Evolutionary conservation across 2,329 filamentous ascomycete genomes (phyloP).

Genomic region (Chrysosporium queenslandicum): DNA sequence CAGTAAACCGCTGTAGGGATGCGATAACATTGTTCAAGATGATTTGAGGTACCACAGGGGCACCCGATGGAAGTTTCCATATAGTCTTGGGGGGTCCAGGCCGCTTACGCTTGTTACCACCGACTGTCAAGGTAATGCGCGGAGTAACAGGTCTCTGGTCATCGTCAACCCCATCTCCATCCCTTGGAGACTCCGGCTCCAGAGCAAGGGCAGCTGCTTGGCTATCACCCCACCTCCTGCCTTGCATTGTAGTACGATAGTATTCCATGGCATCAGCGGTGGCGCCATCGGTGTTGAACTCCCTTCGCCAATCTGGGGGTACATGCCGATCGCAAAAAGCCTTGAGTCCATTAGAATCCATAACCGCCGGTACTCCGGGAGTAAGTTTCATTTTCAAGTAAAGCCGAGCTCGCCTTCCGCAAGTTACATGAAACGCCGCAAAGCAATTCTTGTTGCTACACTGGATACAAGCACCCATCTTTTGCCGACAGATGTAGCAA

Average conservation of each 20-base stretch:
- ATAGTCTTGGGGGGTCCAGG: slow-evolving; percentile 51
- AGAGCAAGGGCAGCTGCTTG: slow-evolving; percentile 72
- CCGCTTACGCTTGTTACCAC: slow-evolving; percentile 50
- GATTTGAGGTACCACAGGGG: slow-evolving; percentile 82
- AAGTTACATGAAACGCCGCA: slow-evolving; percentile 94
- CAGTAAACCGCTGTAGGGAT: slow-evolving; percentile 71
- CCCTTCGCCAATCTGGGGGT: slow-evolving; percentile 74
- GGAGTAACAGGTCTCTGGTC: slow-evolving; percentile 34
- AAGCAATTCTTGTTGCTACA: slow-evolving; percentile 97
- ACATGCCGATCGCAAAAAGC: slow-evolving; percentile 96
- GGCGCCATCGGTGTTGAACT: slow-evolving; percentile 71
- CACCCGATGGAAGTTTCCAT: slow-evolving; percentile 90
- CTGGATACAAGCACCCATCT: slow-evolving; percentile 97
- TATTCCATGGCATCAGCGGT: slow-evolving; percentile 76
- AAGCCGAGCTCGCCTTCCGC: slow-evolving; percentile 73
- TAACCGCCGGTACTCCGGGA: slow-evolving; percentile 64
- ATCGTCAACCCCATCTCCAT: slow-evolving; percentile 40
- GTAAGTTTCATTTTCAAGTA: slow-evolving; percentile 96
- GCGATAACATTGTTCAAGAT: slow-evolving; percentile 79
- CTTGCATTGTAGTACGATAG: slow-evolving; percentile 82
- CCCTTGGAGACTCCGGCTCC: slow-evolving; percentile 58
- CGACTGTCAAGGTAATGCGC: slow-evolving; percentile 45
- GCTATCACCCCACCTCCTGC: slow-evolving; percentile 83
- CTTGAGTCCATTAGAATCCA: slow-evolving; percentile 75
- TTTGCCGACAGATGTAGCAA: slow-evolving; percentile 95